A percentile compares a stretch with the other conserved stretches of the same genome.
These are phyloP conservation scores for Globisporangium carolinianum DNA, from an alignment of 352 stramenopile genomes.

Conservation along the genomic window DNA sequence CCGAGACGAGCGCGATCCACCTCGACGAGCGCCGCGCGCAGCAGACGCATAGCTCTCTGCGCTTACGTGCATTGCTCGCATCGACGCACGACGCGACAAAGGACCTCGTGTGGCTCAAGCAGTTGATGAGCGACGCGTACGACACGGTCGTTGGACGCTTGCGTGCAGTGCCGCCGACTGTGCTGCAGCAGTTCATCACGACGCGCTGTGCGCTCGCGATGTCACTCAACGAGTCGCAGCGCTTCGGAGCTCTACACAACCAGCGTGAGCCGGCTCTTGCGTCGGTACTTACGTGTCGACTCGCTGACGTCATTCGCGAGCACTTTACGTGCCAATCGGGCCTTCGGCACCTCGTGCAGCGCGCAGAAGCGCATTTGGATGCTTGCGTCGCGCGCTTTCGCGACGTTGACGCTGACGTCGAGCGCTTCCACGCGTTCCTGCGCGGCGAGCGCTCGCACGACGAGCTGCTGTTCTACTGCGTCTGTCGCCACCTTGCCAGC, in stretches of 20 bases:
- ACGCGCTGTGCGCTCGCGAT: slow-evolving; percentile 35
- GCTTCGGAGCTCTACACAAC: slow-evolving; percentile 6
- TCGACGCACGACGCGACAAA: slow-evolving; percentile 42
- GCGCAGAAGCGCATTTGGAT: slow-evolving; percentile 23
- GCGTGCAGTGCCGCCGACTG: slow-evolving; percentile 19
- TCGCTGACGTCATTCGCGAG: slow-evolving; percentile 33
- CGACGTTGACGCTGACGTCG: slow-evolving; percentile 41
- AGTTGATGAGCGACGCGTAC: slow-evolving; percentile 68
- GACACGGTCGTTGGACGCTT: slow-evolving; percentile 50
- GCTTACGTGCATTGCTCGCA: slow-evolving; percentile 21
- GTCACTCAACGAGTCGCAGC: slow-evolving; percentile 37
- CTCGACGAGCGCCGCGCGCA: slow-evolving; percentile 22
- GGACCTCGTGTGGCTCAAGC: slow-evolving; percentile 40
- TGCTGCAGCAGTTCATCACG: slow-evolving; percentile 21
- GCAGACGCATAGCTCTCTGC: background rate
- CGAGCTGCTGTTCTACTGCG: slow-evolving; percentile 57
- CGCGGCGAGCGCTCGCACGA: slow-evolving; percentile 34
- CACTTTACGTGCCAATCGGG: slow-evolving; percentile 66
- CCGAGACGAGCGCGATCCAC: slow-evolving; percentile 8
- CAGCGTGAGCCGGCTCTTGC: slow-evolving; percentile 2
- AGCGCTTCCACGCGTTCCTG: slow-evolving; percentile 54
- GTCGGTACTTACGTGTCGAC: background rate
- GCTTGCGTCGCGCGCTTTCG: slow-evolving; percentile 29
- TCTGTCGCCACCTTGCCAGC: slow-evolving; percentile 32
- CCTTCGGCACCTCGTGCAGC: slow-evolving; percentile 46